Conservation (phyloP, 495 filamentous ascomycete species). For the Wilcoxina mikolae region DNA sequence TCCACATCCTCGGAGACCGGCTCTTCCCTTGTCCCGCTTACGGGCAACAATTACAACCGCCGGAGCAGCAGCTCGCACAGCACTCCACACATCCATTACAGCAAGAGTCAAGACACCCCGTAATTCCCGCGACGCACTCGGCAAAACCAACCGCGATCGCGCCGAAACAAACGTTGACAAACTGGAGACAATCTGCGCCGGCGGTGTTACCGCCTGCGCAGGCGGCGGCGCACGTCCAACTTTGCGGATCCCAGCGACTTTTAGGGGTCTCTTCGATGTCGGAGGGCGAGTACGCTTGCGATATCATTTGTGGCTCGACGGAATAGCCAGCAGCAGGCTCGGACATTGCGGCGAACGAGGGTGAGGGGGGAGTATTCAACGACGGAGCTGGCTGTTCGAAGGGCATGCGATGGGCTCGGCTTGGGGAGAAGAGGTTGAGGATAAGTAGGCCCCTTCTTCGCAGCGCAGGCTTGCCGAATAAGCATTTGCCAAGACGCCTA, state of each 20-base stretch:
- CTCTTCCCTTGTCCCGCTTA: too few relatives aligned
- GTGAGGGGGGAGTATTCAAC: neutral
- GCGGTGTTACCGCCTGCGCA: slow-evolving; percentile 1
- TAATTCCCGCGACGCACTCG: slow-evolving; percentile 5
- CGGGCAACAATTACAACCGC: too few relatives aligned
- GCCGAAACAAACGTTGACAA: slow-evolving; percentile 13
- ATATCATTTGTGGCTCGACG: neutral
- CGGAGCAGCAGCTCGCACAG: neutral
- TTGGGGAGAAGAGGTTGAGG: too few relatives aligned
- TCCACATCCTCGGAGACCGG: too few relatives aligned
- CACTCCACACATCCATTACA: slow-evolving; percentile 7
- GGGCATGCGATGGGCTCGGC: too few relatives aligned
- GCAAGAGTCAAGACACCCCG: slow-evolving; percentile 8
- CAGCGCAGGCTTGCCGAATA: too few relatives aligned
- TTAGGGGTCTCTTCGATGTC: neutral
- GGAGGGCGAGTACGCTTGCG: neutral
- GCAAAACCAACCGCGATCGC: slow-evolving; percentile 5
- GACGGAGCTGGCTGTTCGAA: neutral
- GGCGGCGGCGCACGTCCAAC: neutral
- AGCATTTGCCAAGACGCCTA: neutral
- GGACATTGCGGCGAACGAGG: neutral
- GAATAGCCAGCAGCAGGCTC: slow-evolving; percentile 7
- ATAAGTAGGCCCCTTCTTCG: too few relatives aligned
- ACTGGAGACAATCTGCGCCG: slow-evolving; percentile 8
- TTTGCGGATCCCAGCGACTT: neutral